A percentile compares a stretch with the other conserved stretches of the same genome.
phyloP scores from a whole-genome alignment of 148 eudicot species.

The Rhododendron williamsianum region DNA sequence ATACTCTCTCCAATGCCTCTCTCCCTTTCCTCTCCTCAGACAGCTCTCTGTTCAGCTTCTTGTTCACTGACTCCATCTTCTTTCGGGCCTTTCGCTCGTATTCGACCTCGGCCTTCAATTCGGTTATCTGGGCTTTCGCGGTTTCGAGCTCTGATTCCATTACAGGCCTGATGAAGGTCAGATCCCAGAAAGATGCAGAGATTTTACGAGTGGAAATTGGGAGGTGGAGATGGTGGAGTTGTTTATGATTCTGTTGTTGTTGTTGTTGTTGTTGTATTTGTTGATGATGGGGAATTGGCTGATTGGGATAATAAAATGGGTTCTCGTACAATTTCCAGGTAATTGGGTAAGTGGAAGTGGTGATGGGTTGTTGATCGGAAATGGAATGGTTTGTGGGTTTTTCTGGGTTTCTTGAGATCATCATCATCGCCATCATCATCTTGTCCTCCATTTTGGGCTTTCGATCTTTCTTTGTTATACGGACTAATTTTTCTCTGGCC shows the following conservation, averaged over 20 bases:
- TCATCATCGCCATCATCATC: constrained; percentile 31
- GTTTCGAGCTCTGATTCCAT: constrained; percentile 44
- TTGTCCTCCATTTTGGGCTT: constrained; percentile 21
- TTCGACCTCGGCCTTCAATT: constrained; percentile 48
- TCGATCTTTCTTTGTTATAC: constrained; percentile 3
- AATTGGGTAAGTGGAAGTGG: constrained; percentile 34
- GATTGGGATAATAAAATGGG: constrained; percentile 45
- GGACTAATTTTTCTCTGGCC: not conserved
- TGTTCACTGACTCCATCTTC: constrained; percentile 43
- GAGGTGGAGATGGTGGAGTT: constrained; percentile 32
- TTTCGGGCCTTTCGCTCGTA: constrained; percentile 50
- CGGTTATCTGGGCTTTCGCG: constrained; percentile 38
- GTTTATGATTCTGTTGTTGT: constrained; percentile 6
- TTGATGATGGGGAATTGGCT: constrained; percentile 17
- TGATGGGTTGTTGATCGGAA: constrained; percentile 20
- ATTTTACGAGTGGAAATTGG: constrained; percentile 34
- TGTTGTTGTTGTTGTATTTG: constrained; percentile 9
- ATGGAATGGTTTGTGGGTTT: constrained; percentile 15
- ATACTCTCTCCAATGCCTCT: constrained; percentile 38
- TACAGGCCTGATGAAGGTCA: constrained; percentile 37
- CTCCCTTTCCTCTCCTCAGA: constrained; percentile 40
- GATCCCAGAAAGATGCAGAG: constrained; percentile 41
- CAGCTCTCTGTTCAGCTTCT: constrained; percentile 40
- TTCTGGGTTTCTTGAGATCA: constrained; percentile 25
- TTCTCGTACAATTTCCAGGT: constrained; percentile 72